Percentiles rank a stretch among this genome's conserved stretches.
Conservation (phyloP, 768 basidiomycete genomes). For the Lactarius pseudohatsudake region DNA sequence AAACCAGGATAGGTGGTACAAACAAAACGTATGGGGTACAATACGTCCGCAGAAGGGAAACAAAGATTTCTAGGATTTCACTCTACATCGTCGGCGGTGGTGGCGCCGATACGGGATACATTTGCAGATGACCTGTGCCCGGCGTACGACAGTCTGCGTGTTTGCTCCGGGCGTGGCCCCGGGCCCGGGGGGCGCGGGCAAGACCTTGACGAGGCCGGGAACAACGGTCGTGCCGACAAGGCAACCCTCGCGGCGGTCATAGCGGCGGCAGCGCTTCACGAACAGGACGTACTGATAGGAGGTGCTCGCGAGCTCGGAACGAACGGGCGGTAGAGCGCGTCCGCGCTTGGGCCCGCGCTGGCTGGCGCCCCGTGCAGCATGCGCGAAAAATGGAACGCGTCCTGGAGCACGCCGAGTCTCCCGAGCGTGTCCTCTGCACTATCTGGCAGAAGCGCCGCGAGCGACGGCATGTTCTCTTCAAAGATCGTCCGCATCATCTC, state of each 20-base stretch:
- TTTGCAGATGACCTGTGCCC: constrained; percentile 86
- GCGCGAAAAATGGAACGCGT: constrained; percentile 78
- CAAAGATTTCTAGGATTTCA: neutral
- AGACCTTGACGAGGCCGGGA: constrained; percentile 83
- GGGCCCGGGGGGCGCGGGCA: constrained; percentile 40
- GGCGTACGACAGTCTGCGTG: constrained; percentile 70
- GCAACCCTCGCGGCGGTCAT: constrained; percentile 70
- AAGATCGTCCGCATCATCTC: constrained; percentile 69
- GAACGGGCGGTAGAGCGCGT: constrained; percentile 84
- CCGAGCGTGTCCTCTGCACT: constrained; percentile 36
- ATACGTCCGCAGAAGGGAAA: neutral
- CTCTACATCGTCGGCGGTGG: neutral
- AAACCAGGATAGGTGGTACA: neutral
- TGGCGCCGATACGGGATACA: constrained; percentile 38
- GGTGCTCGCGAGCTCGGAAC: constrained; percentile 73
- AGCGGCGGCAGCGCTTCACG: constrained; percentile 74
- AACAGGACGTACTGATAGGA: constrained; percentile 7
- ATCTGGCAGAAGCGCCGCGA: constrained; percentile 50
- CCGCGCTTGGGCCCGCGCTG: constrained; percentile 46
- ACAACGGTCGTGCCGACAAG: constrained; percentile 82
- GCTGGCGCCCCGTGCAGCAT: constrained; percentile 77
- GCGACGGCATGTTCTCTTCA: constrained; percentile 67
- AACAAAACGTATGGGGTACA: neutral
- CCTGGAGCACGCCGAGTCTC: constrained; percentile 60
- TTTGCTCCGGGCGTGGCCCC: constrained; percentile 45